Base-by-base conservation (phyloP, 129 eudicot species). In the Helichrysum umbraculigerum region DNA sequence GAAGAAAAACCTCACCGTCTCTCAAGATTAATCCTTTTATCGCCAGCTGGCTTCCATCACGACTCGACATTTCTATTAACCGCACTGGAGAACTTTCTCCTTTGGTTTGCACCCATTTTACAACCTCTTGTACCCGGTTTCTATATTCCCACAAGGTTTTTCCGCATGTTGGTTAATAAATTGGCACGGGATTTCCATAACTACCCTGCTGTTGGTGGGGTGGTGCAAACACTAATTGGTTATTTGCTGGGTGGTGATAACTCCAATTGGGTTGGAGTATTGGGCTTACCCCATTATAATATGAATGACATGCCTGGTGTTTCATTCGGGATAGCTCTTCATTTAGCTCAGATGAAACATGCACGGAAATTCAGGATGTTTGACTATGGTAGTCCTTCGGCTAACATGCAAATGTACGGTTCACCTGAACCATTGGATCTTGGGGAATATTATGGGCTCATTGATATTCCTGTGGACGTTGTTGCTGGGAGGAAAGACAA, bases 291-390 rank as follows among this genome's bases (percentile, higher is more conserved):
- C 0, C 98, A 94, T 76, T 94, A 94, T 78, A 94, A 94, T 62
- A 91, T 94, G 97, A 94, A 94, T 59, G 92, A 94, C 76, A 94
- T 94, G 98, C 98, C 98, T 0, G 98, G 97, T 5, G 93, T 94
- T 11, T 88, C 98, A 2, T 91, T 88, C 34, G 86, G 86, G 7
- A 90, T 94, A 41, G 91, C 96, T 7, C 91, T 87, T 10, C 98
- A 94, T 78, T 83, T 94, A 59, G 90, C 98, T 22, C 98, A 94
- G 77, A 84, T 94, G 83, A 86, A 88, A 79, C 93, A 70, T 0
- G 30, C 92, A 0, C 77, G 79, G 14, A 91, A 52, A 67, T 94
- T 94, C 58, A 42, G 73, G 33, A 88, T 94, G 98, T 94, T 89
- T 37, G 97, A 94, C 71, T 94, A 91, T 14, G 98, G 98, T 3